Evolutionary conservation across 2,329 filamentous ascomycete species (phyloP).

Genomic region (Nemania sp.): DNA sequence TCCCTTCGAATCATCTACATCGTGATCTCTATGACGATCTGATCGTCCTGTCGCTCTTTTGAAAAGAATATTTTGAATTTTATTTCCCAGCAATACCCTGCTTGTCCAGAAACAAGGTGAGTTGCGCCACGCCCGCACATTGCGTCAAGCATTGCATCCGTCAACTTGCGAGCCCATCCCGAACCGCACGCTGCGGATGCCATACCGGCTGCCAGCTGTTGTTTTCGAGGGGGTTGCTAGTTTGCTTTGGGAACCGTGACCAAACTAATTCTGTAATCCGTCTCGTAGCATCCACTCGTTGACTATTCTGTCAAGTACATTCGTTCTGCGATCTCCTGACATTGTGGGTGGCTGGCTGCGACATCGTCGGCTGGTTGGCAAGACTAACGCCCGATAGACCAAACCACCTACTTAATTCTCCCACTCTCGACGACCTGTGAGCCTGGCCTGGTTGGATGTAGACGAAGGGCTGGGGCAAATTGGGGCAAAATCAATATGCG

Average conservation of each 20-base stretch:
- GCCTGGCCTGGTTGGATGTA: constrained; percentile 23
- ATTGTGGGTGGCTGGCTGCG: constrained; percentile 38
- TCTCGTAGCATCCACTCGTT: constrained; percentile 45
- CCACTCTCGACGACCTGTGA: constrained; percentile 11
- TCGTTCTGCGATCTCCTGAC: constrained; percentile 50
- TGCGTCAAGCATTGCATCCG: background rate
- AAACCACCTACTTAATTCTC: constrained; percentile 31
- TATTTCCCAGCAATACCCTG: constrained; percentile 23
- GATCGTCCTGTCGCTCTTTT: constrained; percentile 45
- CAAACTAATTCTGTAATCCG: constrained; percentile 27
- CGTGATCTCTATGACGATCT: constrained; percentile 39
- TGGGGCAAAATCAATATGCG: constrained; percentile 36
- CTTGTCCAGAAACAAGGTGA: constrained; percentile 39
- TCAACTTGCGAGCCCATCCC: too few species aligned
- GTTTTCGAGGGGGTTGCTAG: background rate
- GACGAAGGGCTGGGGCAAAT: constrained; percentile 27
- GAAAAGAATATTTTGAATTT: constrained; percentile 29
- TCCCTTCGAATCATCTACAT: constrained; percentile 27
- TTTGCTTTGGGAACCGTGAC: constrained; percentile 13
- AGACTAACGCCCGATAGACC: constrained; percentile 29
- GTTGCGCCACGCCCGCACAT: constrained; percentile 16
- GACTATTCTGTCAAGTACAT: constrained; percentile 52
- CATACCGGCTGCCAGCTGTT: too few species aligned
- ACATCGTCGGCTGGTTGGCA: constrained; percentile 1
- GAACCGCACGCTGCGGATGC: too few species aligned